Evolutionary conservation across 305 asterid genomes (phyloP), one percentile per base, ranked within the genome.

Genomic region (Rubia balearica): DNA sequence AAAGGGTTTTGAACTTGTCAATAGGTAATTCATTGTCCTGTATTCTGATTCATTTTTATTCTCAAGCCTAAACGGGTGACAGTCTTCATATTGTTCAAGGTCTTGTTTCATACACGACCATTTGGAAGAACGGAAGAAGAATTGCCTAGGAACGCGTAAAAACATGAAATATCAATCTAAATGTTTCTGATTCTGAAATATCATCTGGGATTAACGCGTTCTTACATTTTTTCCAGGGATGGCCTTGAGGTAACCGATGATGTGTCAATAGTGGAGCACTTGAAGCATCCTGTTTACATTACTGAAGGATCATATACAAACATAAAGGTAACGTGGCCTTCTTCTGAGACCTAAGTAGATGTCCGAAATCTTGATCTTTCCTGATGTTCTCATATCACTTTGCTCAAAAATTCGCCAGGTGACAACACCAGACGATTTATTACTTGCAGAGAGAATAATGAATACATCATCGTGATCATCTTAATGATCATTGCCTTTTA

Each of bases 161-260:
- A 24, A 17, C 55, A 36, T 57, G 62, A 57, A 14, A 22, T 17
- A 63, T 38, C 7, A 27, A 33, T 72, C 16, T 19, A 14, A 40
- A n/a, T 57, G 2, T n/a, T 27, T 11, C n/a, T 21, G 2, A 14
- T 55, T 66, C 67, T 70, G 5, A 17, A 57, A 14, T 65, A 64
- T 56, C 41, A 7, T 38, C 10, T 33, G 36, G 59, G 60, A 16
- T 57, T 38, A 8, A 36, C n/a, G 16, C 14, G 13, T 67, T 48
- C 51, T 0, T 70, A 71, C 45, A 51, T 48, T 56, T 71, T 68
- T 75, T 69, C 88, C 91, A 97, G 84, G 96, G 87, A 80, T n/a
- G 90, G 92, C 43, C 96, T 94, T 66, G 99, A 94, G 88, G 99
- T 94, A 33, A 91, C 99, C 0, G 99, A 94, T 74, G 99, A 94